phyloP scores from a whole-genome alignment of 1,284 basidiomycete species.

The Cryptococcus hybrid region DNA sequence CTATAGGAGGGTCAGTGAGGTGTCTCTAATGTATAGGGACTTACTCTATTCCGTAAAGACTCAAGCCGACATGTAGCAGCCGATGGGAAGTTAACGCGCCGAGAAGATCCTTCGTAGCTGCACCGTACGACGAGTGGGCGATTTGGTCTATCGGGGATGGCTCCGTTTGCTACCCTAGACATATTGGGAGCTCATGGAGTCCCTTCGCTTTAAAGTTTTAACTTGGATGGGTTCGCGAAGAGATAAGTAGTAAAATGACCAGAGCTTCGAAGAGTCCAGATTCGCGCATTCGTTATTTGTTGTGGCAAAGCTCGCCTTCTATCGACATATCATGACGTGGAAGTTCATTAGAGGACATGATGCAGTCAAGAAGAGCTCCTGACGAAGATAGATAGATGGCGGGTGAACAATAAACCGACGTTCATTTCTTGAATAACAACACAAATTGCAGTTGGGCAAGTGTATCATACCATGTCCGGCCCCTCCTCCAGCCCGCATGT shows the following conservation, averaged over 20 bases:
- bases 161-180: not conserved
- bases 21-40: constrained; percentile 15
- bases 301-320: no score
- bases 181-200: no score
- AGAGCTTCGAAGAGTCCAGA: no score
- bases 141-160: constrained; percentile 54
- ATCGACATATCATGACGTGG: no score
- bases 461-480: not conserved
- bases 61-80: constrained; percentile 72
- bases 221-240: no score
- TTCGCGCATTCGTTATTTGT: no score
- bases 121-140: constrained; percentile 73
- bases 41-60: constrained; percentile 65
- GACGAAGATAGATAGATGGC: not conserved
- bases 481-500: not conserved
- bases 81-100: constrained; percentile 71
- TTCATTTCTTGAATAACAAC: no score
- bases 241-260: no score
- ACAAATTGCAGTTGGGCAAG: not conserved
- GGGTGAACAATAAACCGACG: no score
- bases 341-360: no score
- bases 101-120: constrained; percentile 67
- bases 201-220: no score
- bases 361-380: not conserved
- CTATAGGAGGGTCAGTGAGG: constrained; percentile 48